Conservation (phyloP, 306 rosid genomes). For the Sicyos baderoa region DNA sequence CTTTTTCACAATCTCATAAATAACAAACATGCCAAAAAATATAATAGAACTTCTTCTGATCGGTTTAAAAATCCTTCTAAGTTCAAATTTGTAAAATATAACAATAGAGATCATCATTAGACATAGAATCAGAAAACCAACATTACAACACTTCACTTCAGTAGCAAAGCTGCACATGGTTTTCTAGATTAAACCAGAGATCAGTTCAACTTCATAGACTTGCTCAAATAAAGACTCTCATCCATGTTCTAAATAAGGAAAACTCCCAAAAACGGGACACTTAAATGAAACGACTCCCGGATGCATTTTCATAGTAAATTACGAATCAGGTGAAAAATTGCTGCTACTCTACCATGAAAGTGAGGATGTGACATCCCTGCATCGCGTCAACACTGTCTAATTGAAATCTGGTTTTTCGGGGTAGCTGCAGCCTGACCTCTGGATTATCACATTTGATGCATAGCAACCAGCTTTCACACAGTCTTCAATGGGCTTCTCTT, state of each 20-base stretch:
- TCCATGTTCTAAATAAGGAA: conserved; percentile 1
- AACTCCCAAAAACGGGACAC: no score
- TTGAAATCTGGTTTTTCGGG: conserved; percentile 83
- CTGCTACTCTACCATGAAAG: conserved; percentile 8
- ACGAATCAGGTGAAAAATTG: conserved; percentile 8
- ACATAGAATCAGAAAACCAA: not conserved
- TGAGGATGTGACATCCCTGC: not conserved
- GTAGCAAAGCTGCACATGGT: not conserved
- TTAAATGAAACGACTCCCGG: not conserved
- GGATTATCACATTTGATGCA: conserved; percentile 82
- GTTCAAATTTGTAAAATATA: not conserved
- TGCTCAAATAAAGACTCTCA: not conserved
- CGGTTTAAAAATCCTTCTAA: not conserved
- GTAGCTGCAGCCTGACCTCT: conserved; percentile 89
- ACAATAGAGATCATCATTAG: not conserved
- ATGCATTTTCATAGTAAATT: not conserved
- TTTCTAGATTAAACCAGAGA: conserved; percentile 3
- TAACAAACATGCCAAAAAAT: not conserved
- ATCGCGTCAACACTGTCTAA: conserved; percentile 9
- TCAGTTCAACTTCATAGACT: not conserved
- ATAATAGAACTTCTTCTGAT: not conserved
- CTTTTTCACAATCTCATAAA: not conserved
- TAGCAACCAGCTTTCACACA: conserved; percentile 79
- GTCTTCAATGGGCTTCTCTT: conserved; percentile 60
- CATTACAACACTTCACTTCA: not conserved